Evolutionary conservation across 352 stramenopile genomes (phyloP), one percentile per base, ranked within the genome.

Genomic region (Globisporangium splendens): DNA sequence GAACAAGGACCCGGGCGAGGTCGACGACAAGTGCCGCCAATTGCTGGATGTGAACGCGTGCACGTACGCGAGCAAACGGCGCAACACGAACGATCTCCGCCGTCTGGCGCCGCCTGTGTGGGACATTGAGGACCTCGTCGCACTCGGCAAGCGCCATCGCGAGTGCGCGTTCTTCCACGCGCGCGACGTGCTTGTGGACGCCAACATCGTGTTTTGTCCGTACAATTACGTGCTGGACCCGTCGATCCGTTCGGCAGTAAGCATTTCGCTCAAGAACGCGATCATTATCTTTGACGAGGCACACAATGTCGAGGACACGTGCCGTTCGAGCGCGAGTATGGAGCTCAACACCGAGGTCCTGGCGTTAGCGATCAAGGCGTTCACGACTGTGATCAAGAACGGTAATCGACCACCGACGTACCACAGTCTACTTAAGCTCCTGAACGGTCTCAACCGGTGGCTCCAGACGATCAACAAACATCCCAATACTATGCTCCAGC

Each of bases 161-260:
- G 87, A 93, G 61, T 96, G 87, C 48, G 83, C 79, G 3, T 96
- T 88, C 65, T 96, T 88, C 56, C 72, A 86, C 54, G 50, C 85
- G 24, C 79, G 54, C 43, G 81, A 74, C 14, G 65, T 66, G 38
- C 46, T 91, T 13, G 67, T 68, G 17, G 58, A 78, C 15, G 87
- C 87, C 1, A 79, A 92, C 48, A 88, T 95, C 39, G 72, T 95
- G 11, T 95, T 96, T 48, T 89, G 79, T 35, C 87, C 87, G n/a
- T 96, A 96, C 70, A 96, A 93, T 61, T 96, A 96, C 61, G 56
- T 96, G 28, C 60, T 96, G 39, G 76, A 95, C 53, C 85, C 86
- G 35, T 70, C 68, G 12, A 93, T 96, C 54, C 83, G 87, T 13
- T 66, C 73, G 6, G 72, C 87, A 2, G 73, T 93, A 0, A 68